phyloP scores from a whole-genome alignment of 345 rosid genomes.

The Eucalyptus erythrocorys region DNA sequence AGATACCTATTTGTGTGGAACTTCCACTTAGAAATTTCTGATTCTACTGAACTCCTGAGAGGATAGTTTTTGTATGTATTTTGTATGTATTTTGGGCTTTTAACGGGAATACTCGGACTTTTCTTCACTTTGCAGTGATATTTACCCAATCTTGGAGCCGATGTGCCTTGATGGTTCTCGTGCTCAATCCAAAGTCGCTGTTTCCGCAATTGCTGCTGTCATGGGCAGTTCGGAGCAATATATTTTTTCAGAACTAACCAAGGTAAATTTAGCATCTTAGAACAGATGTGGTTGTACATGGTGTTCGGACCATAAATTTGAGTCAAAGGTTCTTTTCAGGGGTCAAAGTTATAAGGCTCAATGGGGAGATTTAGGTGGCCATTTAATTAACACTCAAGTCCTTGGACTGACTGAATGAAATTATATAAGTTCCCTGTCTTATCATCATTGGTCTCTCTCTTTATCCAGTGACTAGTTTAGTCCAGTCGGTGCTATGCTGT shows the following conservation, averaged over 20 bases:
- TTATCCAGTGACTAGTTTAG: neutral
- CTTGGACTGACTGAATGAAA: neutral
- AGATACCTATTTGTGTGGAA: neutral
- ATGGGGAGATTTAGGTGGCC: neutral
- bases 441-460: neutral
- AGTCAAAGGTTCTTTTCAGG: neutral
- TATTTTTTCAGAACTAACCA: slow-evolving; percentile 43
- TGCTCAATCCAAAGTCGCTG: slow-evolving; percentile 67
- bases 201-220: slow-evolving; percentile 70
- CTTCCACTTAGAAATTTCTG: neutral
- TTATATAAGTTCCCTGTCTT: neutral
- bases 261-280: slow-evolving; percentile 33
- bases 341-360: neutral
- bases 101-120: neutral
- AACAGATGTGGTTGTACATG: neutral
- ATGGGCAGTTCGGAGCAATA: slow-evolving; percentile 33
- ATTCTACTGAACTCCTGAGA: neutral
- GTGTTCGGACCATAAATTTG: neutral
- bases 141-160: slow-evolving; percentile 53
- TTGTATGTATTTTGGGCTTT: neutral
- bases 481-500: neutral
- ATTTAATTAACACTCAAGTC: neutral
- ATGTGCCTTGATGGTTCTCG: slow-evolving; percentile 77
- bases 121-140: slow-evolving; percentile 27
- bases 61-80: no score